These are phyloP conservation scores for Picea mariana DNA, from an alignment of 83 land plant genomes.

Conservation along the genomic window DNA sequence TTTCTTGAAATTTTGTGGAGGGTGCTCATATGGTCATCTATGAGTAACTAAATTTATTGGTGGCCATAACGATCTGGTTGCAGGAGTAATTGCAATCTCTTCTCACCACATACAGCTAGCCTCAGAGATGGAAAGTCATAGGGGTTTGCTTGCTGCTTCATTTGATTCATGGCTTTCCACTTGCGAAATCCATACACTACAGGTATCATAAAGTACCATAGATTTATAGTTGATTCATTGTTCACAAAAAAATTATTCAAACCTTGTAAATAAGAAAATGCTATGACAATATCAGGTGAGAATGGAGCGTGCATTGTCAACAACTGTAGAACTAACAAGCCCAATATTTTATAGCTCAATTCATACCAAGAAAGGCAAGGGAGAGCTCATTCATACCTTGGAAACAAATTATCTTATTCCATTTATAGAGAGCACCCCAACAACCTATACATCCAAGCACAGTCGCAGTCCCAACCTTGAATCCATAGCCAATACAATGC, in stretches of 20 bases:
- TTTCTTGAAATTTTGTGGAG: constrained; percentile 10
- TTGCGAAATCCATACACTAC: constrained; percentile 22
- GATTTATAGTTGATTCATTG: neutral
- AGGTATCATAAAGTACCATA: constrained; percentile 16
- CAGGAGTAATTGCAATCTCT: constrained; percentile 30
- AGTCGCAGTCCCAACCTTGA: no score
- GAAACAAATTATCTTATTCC: constrained; percentile 11
- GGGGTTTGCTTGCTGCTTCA: constrained; percentile 30
- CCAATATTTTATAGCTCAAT: constrained; percentile 15
- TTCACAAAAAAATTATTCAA: neutral
- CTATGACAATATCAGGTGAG: constrained; percentile 21
- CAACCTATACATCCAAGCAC: no score
- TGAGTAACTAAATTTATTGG: constrained; percentile 33
- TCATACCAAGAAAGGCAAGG: neutral
- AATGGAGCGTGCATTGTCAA: constrained; percentile 26
- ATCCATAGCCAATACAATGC: no score
- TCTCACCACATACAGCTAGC: constrained; percentile 17
- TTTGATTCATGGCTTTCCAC: constrained; percentile 34
- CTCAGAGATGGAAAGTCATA: constrained; percentile 9
- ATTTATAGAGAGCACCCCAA: no score
- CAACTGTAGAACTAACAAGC: constrained; percentile 8
- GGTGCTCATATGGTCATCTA: constrained; percentile 33
- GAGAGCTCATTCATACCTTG: neutral
- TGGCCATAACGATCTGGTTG: constrained; percentile 32
- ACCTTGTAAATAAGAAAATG: neutral